Conservation (phyloP, 2,329 filamentous ascomycete species). For the Paraconiothyrium brasiliense region DNA sequence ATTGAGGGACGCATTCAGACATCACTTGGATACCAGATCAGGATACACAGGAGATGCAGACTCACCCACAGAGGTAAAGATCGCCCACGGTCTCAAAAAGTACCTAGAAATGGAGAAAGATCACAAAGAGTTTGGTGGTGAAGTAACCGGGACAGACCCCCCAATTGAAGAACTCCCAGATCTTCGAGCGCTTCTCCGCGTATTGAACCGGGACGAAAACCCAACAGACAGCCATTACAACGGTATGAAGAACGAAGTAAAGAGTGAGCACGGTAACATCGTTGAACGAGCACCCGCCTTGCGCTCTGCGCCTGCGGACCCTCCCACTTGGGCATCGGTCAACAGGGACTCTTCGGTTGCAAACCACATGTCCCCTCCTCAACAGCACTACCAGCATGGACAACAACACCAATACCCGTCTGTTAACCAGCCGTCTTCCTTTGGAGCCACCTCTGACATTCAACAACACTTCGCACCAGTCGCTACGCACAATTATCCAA, state of each 20-base stretch:
- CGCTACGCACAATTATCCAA: background rate
- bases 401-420: background rate
- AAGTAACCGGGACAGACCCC: background rate
- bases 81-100: background rate
- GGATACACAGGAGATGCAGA: background rate
- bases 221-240: background rate
- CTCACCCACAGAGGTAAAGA: background rate
- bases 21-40: background rate
- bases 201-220: background rate
- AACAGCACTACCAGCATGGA: background rate
- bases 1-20: background rate
- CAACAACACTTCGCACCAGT: background rate
- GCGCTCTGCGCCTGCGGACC: constrained; percentile 57
- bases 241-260: constrained; percentile 47
- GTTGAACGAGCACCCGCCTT: constrained; percentile 67
- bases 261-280: constrained; percentile 63
- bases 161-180: background rate
- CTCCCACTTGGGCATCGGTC: background rate
- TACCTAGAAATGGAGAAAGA: background rate
- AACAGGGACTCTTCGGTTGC: background rate
- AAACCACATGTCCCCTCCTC: background rate
- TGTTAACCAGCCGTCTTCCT: background rate
- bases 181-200: background rate
- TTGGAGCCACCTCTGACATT: background rate
- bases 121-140: constrained; percentile 3